Percentiles rank a stretch among this genome's conserved stretches.
Evolutionary conservation across 306 rosid species (phyloP).

Genomic region (Cucurbita moschata): DNA sequence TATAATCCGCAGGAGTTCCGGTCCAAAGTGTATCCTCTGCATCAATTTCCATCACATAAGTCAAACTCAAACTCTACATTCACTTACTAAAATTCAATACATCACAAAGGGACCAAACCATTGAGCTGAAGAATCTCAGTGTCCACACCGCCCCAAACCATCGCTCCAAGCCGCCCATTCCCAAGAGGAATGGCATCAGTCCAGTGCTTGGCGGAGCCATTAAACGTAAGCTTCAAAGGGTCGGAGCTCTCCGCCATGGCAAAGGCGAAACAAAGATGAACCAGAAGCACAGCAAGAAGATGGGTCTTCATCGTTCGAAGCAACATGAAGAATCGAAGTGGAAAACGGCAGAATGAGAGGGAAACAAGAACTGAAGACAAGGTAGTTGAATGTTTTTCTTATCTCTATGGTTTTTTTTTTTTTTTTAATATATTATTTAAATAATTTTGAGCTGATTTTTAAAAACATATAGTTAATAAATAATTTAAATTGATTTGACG

Average conservation of each 20-base stretch:
- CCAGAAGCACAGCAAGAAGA: not conserved
- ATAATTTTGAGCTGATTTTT: too few species aligned
- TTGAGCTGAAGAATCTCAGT: conserved; percentile 73
- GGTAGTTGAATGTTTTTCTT: not conserved
- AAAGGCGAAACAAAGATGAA: not conserved
- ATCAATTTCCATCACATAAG: not conserved
- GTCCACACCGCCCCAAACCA: conserved; percentile 80
- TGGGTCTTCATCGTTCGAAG: not conserved
- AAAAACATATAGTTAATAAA: too few species aligned
- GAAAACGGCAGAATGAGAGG: not conserved
- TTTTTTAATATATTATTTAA: too few species aligned
- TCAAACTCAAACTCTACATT: not conserved
- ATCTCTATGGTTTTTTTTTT: too few species aligned
- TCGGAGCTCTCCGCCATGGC: conserved; percentile 25
- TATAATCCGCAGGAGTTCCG: conserved; percentile 61
- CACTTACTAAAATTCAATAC: not conserved
- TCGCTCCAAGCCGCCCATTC: conserved; percentile 88
- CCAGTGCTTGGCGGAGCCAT: conserved; percentile 57
- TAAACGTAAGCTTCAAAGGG: conserved; percentile 56
- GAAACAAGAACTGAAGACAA: not conserved
- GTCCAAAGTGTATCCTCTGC: conserved; percentile 95
- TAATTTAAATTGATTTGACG: too few species aligned
- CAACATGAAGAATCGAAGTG: not conserved
- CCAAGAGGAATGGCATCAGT: conserved; percentile 87
- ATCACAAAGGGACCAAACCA: conserved; percentile 23